These are phyloP conservation scores for Cercospora berteroae DNA, from an alignment of 2,329 filamentous ascomycete genomes.

Conservation along the genomic window DNA sequence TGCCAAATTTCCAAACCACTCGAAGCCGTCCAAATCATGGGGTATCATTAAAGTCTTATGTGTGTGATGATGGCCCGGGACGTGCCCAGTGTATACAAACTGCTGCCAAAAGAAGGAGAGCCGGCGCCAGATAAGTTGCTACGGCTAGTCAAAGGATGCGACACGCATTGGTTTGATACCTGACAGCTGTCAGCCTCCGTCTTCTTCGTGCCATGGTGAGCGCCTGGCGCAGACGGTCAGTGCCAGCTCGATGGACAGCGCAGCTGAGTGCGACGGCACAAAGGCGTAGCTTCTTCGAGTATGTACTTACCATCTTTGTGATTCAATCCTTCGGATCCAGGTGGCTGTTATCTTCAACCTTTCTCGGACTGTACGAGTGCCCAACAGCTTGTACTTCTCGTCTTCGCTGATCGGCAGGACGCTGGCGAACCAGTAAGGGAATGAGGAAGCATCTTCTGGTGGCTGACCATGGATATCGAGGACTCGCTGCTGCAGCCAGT, in stretches of 20 bases:
- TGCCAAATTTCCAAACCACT: neutral
- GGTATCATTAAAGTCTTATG: slow-evolving; percentile 10
- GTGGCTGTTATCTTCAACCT: slow-evolving; percentile 76
- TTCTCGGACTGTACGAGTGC: slow-evolving; percentile 72
- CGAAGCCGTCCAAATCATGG: slow-evolving; percentile 3
- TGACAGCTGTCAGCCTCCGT: slow-evolving; percentile 22
- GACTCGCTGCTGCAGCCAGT: slow-evolving; percentile 72
- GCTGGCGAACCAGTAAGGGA: slow-evolving; percentile 89
- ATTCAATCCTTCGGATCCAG: slow-evolving; percentile 74
- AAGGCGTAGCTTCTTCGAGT: slow-evolving; percentile 1
- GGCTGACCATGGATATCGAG: slow-evolving; percentile 73
- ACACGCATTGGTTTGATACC: slow-evolving; percentile 43
- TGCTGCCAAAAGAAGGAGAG: slow-evolving; percentile 32
- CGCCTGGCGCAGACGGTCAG: slow-evolving; percentile 18
- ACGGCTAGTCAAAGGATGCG: slow-evolving; percentile 43
- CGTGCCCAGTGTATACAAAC: slow-evolving; percentile 29
- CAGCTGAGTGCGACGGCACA: neutral
- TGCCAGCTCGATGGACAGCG: slow-evolving; percentile 2
- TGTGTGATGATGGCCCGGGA: slow-evolving; percentile 4
- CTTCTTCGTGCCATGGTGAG: slow-evolving; percentile 12
- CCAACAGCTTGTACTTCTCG: slow-evolving; percentile 75
- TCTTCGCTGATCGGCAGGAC: slow-evolving; percentile 73
- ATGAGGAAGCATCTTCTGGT: slow-evolving; percentile 70
- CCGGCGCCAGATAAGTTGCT: slow-evolving; percentile 32
- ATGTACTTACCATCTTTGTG: slow-evolving; percentile 64